Conservation (phyloP, 1,139 yeast species). For the Komagataea norvegica region DNA sequence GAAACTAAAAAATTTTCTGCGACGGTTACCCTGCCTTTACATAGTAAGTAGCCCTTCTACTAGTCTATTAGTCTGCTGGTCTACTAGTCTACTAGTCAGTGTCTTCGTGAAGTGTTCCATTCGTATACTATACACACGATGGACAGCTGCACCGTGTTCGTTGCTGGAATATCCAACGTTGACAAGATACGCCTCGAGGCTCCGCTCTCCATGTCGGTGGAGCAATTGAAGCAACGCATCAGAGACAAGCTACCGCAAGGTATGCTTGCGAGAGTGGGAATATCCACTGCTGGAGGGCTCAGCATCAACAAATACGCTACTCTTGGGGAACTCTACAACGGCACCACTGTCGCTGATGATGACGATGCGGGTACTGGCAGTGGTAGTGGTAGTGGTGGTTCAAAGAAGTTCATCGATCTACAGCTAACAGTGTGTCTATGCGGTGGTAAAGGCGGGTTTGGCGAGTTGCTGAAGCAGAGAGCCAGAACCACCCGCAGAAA, state of each 20-base stretch:
- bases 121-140: neutral
- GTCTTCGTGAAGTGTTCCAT: too few relatives aligned
- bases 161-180: conserved; percentile 26
- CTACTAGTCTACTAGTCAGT: too few relatives aligned
- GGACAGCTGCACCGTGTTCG: conserved; percentile 18
- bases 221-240: conserved; percentile 14
- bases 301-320: conserved; percentile 14
- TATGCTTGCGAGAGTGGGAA: conserved; percentile 16
- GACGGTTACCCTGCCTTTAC: neutral
- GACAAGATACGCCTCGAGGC: conserved; percentile 16
- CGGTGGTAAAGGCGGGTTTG: conserved; percentile 53
- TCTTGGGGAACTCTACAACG: conserved; percentile 14
- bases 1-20: too few relatives aligned
- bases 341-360: neutral
- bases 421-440: conserved; percentile 30
- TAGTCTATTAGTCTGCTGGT: too few relatives aligned
- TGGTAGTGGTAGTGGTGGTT: too few relatives aligned
- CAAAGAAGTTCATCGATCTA: conserved; percentile 21
- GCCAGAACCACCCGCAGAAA: conserved; percentile 35
- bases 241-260: conserved; percentile 20
- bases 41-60: neutral
- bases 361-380: neutral
- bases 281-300: conserved; percentile 24
- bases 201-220: conserved; percentile 7
- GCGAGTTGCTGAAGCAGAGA: conserved; percentile 38